Percentiles rank a stretch among this genome's conserved stretches.
Conservation (phyloP, 1,284 basidiomycete genomes). For the Sporisorium graminicola region DNA sequence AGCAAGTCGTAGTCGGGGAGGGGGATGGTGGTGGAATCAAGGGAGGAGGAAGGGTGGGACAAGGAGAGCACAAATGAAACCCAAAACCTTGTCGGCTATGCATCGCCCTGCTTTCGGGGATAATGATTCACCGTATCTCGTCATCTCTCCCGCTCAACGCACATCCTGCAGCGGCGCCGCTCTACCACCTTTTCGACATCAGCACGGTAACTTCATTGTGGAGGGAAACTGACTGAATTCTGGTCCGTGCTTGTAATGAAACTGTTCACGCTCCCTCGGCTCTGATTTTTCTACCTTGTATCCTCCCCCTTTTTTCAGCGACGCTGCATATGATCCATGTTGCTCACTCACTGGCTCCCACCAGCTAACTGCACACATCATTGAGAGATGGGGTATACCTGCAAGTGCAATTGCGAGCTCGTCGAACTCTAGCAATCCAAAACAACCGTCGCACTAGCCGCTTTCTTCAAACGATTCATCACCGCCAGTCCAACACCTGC, state of each 20-base stretch:
- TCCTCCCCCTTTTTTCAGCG: background rate
- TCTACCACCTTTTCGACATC: background rate
- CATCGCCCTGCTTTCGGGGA: background rate
- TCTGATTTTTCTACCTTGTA: no score
- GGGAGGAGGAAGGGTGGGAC: background rate
- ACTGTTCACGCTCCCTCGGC: no score
- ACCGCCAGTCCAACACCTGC: constrained; percentile 88
- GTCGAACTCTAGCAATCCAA: constrained; percentile 37
- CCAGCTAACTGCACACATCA: background rate
- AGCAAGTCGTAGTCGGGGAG: no score
- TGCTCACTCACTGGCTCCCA: background rate
- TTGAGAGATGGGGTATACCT: background rate
- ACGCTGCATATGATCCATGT: no score
- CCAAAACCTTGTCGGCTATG: background rate
- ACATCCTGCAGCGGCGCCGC: background rate
- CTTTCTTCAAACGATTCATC: constrained; percentile 98
- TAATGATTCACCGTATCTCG: background rate
- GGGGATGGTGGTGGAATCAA: background rate
- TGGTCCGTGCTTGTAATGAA: background rate
- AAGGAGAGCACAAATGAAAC: background rate
- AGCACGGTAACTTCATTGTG: background rate
- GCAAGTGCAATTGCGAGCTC: background rate
- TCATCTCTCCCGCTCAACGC: background rate
- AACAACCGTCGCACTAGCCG: constrained; percentile 73
- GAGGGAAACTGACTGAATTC: background rate